Evolutionary conservation across 139 green algal genomes (phyloP), one percentile per base, ranked within the genome.

Genomic region (Nannochloris sp.): DNA sequence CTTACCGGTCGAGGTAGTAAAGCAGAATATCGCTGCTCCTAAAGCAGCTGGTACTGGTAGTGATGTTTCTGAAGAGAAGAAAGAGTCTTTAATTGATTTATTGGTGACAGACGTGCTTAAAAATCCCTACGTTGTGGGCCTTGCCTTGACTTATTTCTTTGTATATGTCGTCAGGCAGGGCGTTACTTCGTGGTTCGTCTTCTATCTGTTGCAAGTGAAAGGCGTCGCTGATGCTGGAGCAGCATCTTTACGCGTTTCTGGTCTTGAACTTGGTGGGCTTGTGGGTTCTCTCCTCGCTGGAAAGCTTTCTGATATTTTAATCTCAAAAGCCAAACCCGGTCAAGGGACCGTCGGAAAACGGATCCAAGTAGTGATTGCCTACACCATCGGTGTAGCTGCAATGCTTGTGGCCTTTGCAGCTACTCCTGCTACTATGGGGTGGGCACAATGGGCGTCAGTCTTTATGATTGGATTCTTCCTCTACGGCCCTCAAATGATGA

Each of bases 391-490:
- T 58, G 90, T 96, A 19, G 87, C 85, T 3, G 70, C 67, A 14
- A 72, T 79, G 29, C 79, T 97, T 53, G 53, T 78, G 7, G 69
- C 72, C 23, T 96, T 97, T 77, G 80, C 72, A 57, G 72, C 78
- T 14, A 72, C 87, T 34, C 88, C 92, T 8, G 72, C 79, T 27
- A 66, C 73, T 46, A 45, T 84, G 57, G 54, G 79, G 10, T 77
- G 60, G 61, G 36, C 90, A 69, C 91, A 97, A 80, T 97, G 90
- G 90, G 32, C 80, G 42, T 81, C 82, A 44, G 88, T 97, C 34
- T 96, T 96, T 74, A 90, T 93, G 80, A 92, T 98, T 31, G 92
- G 92, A 54, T 97, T 97, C 79, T 94, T 95, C 81, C 85, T 98
- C 14, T 90, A 91, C 67, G 90, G 90, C 0, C 88, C 88, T 2